Conservation (phyloP, 495 filamentous ascomycete species). For the Hypoxylon fragiforme region DNA sequence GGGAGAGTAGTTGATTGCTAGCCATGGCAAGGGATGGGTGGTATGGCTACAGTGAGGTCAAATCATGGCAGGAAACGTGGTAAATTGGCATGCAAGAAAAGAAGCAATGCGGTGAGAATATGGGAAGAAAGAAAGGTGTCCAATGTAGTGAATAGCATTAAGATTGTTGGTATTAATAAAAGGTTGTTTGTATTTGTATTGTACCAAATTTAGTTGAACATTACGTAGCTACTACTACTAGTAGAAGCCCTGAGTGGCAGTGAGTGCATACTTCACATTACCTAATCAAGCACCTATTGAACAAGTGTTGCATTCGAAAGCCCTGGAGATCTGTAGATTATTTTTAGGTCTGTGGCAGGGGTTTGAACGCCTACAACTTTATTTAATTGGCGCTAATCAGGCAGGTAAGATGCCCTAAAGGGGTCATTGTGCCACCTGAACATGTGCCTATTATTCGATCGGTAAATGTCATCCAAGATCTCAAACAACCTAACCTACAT, state of each 20-base stretch:
- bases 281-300: slow-evolving; percentile 1
- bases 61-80: slow-evolving; percentile 27
- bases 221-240: no score
- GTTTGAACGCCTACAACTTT: not conserved
- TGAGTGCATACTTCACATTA: slow-evolving; percentile 1
- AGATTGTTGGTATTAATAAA: no score
- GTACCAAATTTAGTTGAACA: no score
- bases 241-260: no score
- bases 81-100: not conserved
- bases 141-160: slow-evolving; percentile 7
- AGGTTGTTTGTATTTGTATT: no score
- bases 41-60: no score
- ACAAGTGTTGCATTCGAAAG: slow-evolving; percentile 18
- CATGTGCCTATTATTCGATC: no score
- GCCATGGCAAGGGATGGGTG: slow-evolving; percentile 18
- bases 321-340: slow-evolving; percentile 1
- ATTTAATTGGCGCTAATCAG: no score
- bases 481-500: no score
- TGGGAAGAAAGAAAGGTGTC: not conserved
- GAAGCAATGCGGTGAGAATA: not conserved
- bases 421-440: no score
- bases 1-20: slow-evolving; percentile 61
- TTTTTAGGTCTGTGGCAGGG: slow-evolving; percentile 2
- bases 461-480: no score
- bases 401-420: no score